Base-by-base conservation (phyloP, 495 filamentous ascomycete species). In the Thermothielavioides terrestris region DNA sequence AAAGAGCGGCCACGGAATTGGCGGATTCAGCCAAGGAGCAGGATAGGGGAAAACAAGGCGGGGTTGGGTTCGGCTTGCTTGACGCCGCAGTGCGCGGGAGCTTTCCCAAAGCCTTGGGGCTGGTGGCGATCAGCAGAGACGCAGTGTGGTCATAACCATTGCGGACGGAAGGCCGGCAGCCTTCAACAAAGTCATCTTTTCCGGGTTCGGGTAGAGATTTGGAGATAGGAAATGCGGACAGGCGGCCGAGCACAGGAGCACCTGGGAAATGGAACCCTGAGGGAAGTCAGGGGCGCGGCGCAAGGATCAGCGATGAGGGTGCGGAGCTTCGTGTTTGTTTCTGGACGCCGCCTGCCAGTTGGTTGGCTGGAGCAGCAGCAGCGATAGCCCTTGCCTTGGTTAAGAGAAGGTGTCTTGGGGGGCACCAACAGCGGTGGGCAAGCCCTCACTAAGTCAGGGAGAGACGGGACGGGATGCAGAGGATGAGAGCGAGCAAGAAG, bases 121-220 rank as follows among this genome's bases (percentile, higher is more conserved):
- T 50, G 8, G 42, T 44, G 58, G 56, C 51, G 54, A 54, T 60
- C 55, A 63, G 45, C 32, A 57, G 47, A 48, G 44, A 54, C 58
- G 49, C 53, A 49, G 40, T 56, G 48, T 38, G 52, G 54, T 62
- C 61, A 64, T 59, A 56, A 60, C n/a, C n/a, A n/a, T n/a, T 41
- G 54, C 52, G 35, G 44, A 55, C 39, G 50, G 44, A 28, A 48
- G 53, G 45, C 26, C 35, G 28, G 28, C 44, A 27, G 54, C 21
- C 53, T 52, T 56, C 49, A 46, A 47, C 32, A 35, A 50, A 61
- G 53, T 52, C 61, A 61, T 61, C 34, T 38, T 26, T 53, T 54
- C 7, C 47, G 43, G 23, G 37, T 32, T 28, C 30, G 53, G 50
- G 45, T 42, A 39, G 27, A 58, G 52, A 11, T 2, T 6, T 3